These are phyloP conservation scores for Debaryomyces singareniensis DNA, from an alignment of 1,139 yeast genomes.

Conservation along the genomic window DNA sequence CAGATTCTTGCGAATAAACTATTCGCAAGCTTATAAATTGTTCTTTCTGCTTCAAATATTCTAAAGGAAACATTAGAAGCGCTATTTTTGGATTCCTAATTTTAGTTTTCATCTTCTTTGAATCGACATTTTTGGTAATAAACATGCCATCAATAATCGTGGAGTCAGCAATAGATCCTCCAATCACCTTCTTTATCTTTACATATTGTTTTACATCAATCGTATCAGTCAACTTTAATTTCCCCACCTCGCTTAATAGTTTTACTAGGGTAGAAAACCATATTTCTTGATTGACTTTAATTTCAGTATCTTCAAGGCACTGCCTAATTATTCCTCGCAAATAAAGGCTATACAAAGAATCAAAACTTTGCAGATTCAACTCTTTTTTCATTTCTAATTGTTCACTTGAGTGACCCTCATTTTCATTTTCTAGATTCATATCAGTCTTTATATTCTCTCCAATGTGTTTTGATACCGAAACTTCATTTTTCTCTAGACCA, in stretches of 20 bases:
- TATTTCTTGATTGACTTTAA: slow-evolving; percentile 35
- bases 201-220: slow-evolving; percentile 84
- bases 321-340: slow-evolving; percentile 48
- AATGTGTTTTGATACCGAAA: too few relatives aligned
- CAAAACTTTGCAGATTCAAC: too few relatives aligned
- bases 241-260: slow-evolving; percentile 20
- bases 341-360: slow-evolving; percentile 16
- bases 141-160: slow-evolving; percentile 70
- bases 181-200: slow-evolving; percentile 77
- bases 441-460: too few relatives aligned
- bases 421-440: too few relatives aligned
- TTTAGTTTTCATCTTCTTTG: slow-evolving; percentile 65
- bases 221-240: slow-evolving; percentile 51
- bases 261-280: slow-evolving; percentile 26
- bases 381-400: too few relatives aligned
- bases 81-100: slow-evolving; percentile 70
- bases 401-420: too few relatives aligned
- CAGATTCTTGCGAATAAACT: slow-evolving; percentile 82
- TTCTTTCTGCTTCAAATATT: slow-evolving; percentile 67
- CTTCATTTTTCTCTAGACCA: too few relatives aligned
- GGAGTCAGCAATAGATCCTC: slow-evolving; percentile 61
- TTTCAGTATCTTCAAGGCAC: slow-evolving; percentile 54
- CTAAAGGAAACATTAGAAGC: slow-evolving; percentile 82
- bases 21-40: slow-evolving; percentile 79
- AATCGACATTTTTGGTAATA: slow-evolving; percentile 81